Percentiles rank a stretch among this genome's conserved stretches.
Evolutionary conservation across 352 stramenopile species (phyloP).

Genomic region (Elongisporangium senticosum): DNA sequence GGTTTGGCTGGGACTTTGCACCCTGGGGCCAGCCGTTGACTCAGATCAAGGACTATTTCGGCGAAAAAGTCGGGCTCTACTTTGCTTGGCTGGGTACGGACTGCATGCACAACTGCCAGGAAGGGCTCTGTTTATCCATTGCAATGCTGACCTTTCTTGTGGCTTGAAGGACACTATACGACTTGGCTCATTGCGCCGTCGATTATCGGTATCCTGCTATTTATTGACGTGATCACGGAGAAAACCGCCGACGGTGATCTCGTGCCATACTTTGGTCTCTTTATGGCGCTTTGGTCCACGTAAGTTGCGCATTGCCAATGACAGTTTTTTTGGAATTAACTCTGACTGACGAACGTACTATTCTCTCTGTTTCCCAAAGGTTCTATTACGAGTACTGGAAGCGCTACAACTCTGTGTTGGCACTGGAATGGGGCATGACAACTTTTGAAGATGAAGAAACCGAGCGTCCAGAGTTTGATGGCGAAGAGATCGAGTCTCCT

Average conservation of each 20-base stretch:
- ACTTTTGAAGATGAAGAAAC: slow-evolving; percentile 69
- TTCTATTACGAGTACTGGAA: slow-evolving; percentile 86
- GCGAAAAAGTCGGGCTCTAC: slow-evolving; percentile 94
- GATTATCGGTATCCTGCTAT: slow-evolving; percentile 83
- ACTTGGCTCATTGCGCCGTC: slow-evolving; percentile 92
- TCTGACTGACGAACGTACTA: too few species aligned
- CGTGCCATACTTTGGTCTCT: slow-evolving; percentile 72
- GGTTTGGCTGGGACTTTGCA: slow-evolving; percentile 57
- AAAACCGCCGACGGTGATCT: slow-evolving; percentile 47
- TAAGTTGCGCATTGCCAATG: slow-evolving; percentile 9
- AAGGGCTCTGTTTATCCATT: too few species aligned
- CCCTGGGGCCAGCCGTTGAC: slow-evolving; percentile 53
- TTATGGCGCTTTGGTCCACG: slow-evolving; percentile 80
- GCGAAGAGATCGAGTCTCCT: slow-evolving; percentile 62
- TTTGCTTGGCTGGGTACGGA: slow-evolving; percentile 91
- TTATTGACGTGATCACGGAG: slow-evolving; percentile 74
- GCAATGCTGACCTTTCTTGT: too few species aligned
- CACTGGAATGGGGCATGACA: slow-evolving; percentile 71
- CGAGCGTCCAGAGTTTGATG: slow-evolving; percentile 66
- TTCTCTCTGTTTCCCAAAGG: slow-evolving; percentile 11
- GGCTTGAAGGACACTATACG: slow-evolving; percentile 80
- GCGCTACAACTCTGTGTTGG: slow-evolving; percentile 61
- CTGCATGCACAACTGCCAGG: neutral
- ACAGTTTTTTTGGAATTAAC: too few species aligned
- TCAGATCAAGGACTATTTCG: slow-evolving; percentile 80